Conservation (phyloP, 176 grass and related monocot genomes). For the Oryza punctata region DNA sequence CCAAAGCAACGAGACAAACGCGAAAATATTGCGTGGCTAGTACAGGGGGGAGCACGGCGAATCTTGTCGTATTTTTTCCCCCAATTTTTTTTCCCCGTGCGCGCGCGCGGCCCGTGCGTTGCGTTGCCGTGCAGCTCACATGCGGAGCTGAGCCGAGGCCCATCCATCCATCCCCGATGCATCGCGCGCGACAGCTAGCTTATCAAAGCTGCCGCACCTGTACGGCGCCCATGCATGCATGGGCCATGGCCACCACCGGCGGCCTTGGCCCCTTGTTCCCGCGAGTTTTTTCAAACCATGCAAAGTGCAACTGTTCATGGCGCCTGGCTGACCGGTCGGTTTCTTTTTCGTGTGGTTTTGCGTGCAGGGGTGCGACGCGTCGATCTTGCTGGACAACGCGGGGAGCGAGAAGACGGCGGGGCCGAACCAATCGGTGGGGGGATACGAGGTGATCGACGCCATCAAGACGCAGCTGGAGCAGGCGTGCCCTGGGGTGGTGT, state of each 20-base stretch:
- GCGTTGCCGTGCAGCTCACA: conserved; percentile 29
- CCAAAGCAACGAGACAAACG: background rate
- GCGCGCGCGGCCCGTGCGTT: conserved; percentile 2
- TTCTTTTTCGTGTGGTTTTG: background rate
- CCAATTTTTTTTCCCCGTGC: background rate
- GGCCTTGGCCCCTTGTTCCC: conserved; percentile 10
- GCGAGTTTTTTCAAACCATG: conserved; percentile 20
- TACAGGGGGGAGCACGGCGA: conserved; percentile 17
- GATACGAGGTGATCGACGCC: conserved; percentile 77
- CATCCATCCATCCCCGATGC: background rate
- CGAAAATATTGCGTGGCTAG: background rate
- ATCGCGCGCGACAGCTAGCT: conserved; percentile 27
- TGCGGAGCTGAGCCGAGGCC: background rate
- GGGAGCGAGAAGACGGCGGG: conserved; percentile 60
- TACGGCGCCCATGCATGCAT: conserved; percentile 26
- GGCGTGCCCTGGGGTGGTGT: conserved; percentile 45
- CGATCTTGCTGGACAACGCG: conserved; percentile 53
- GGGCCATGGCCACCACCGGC: conserved; percentile 13
- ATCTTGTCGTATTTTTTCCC: conserved; percentile 39
- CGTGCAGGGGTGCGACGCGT: conserved; percentile 62
- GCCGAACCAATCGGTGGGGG: conserved; percentile 50
- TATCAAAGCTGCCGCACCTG: conserved; percentile 38
- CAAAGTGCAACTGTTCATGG: background rate
- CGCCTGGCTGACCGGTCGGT: background rate
- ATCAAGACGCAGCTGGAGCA: conserved; percentile 58